A percentile compares a stretch with the other conserved stretches of the same genome.
These are phyloP conservation scores for Phoma sp. DNA, from an alignment of 2,329 filamentous ascomycete species.

Conservation along the genomic window DNA sequence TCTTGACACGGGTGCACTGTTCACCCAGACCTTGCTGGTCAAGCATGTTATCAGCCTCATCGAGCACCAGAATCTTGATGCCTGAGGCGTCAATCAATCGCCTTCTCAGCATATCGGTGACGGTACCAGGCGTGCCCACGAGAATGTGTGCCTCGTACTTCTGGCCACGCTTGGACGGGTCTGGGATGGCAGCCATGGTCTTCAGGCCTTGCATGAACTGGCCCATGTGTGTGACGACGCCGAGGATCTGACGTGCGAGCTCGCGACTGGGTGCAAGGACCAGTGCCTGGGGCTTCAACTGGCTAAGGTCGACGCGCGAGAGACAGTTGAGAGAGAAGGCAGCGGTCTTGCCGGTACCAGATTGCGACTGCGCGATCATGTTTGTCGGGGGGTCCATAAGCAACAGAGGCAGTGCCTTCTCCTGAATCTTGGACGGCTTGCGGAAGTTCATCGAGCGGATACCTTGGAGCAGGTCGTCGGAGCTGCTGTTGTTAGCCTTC, in stretches of 20 bases:
- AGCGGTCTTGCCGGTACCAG: conserved; percentile 96
- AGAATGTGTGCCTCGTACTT: conserved; percentile 78
- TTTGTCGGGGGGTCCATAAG: conserved; percentile 85
- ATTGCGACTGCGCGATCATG: conserved; percentile 99
- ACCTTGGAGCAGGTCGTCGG: conserved; percentile 57
- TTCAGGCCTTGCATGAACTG: conserved; percentile 77
- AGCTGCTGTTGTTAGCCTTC: conserved; percentile 24
- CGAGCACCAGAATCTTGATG: conserved; percentile 84
- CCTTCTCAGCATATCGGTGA: conserved; percentile 82
- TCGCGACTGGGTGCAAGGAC: conserved; percentile 92
- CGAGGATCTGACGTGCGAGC: conserved; percentile 90
- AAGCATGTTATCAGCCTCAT: conserved; percentile 99
- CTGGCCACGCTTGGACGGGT: conserved; percentile 71
- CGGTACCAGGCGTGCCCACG: conserved; percentile 92
- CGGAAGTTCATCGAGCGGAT: conserved; percentile 88
- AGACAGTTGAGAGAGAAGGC: conserved; percentile 94
- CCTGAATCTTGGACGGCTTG: conserved; percentile 98
- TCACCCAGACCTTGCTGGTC: conserved; percentile 95
- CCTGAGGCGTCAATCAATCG: conserved; percentile 73
- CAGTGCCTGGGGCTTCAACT: conserved; percentile 79
- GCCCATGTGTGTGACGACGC: conserved; percentile 83
- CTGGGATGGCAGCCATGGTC: conserved; percentile 82
- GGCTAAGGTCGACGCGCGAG: conserved; percentile 77
- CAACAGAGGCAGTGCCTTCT: conserved; percentile 88
- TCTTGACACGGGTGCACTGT: conserved; percentile 89